Base-by-base conservation (phyloP, 108 stramenopile species). In the Conticribra weissflogii region DNA sequence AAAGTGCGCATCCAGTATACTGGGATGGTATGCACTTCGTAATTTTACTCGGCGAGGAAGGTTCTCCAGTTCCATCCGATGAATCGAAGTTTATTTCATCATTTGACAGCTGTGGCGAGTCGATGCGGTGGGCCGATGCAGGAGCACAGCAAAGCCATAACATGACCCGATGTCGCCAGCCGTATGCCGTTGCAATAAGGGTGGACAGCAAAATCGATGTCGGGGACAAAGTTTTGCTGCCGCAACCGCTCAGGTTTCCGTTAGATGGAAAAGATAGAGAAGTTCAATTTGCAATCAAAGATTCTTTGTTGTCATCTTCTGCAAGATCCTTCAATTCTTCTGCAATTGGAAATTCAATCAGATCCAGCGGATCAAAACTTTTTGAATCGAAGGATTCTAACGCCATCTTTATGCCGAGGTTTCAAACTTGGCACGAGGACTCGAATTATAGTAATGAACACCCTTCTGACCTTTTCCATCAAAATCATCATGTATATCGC, bases 21-120 rank as follows among this genome's bases (percentile, higher is more conserved):
- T 92, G 86, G 89, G 32, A 76, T 53, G 78, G 68, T 1, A 80
- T 82, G 79, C 74, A 83, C 52, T 85, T 87, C 36, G 53, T 92
- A 14, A 52, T 85, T 33, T 62, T 85, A 31, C 55, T 85, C 7
- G 92, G 88, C 62, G 70, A 84, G 28, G 54, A 71, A 32, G 55
- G 60, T 23, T 23, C 29, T 14, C 33, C 31, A 2, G 28, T 31
- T 25, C 9, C 44, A n/a, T 15, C n/a, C 28, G 45, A 36, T 16
- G 73, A 55, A 12, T 22, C 19, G 3, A 51, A 16, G 9, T 8
- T 3, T 51, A 41, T 41, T n/a, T n/a, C n/a, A n/a, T n/a, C n/a
- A n/a, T n/a, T n/a, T 5, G 36, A 41, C 12, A 41, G 36, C 12
- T 12, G 36, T 12, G 36, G 36, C 12, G 36, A 41, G 5, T 41